Evolutionary conservation across 306 rosid species (phyloP).

Genomic region (Vigna radiata): DNA sequence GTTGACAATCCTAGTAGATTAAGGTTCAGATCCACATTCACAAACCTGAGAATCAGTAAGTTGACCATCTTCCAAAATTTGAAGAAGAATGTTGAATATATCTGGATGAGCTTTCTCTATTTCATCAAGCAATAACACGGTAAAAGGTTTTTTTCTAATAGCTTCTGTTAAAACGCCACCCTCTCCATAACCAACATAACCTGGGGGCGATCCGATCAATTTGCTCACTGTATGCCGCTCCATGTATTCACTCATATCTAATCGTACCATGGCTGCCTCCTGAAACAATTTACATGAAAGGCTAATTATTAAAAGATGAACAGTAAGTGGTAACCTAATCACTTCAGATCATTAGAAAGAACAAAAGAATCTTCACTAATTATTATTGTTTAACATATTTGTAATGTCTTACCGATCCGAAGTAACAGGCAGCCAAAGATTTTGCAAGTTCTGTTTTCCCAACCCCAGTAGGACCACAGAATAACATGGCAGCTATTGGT

Average conservation of each 20-base stretch:
- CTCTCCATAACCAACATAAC: conserved; percentile 90
- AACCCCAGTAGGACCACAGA: conserved; percentile 91
- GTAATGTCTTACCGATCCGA: conserved; percentile 73
- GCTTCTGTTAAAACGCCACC: conserved; percentile 94
- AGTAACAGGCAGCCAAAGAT: conserved; percentile 76
- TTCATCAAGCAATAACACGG: conserved; percentile 84
- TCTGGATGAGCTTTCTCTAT: conserved; percentile 99
- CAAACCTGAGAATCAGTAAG: conserved; percentile 95
- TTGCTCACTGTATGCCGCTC: conserved; percentile 94
- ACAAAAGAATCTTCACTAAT: not conserved
- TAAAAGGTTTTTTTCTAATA: conserved; percentile 82
- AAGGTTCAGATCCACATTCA: conserved; percentile 30
- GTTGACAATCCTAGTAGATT: conserved; percentile 9
- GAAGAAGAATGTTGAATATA: conserved; percentile 88
- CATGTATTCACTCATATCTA: conserved; percentile 99
- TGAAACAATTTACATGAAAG: conserved; percentile 46
- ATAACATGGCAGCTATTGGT: conserved; percentile 78
- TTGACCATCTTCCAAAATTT: conserved; percentile 85
- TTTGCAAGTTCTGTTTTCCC: conserved; percentile 89
- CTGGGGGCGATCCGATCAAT: conserved; percentile 93
- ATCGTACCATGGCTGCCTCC: conserved; percentile 81
- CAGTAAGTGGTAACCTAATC: not conserved
- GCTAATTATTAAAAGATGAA: conserved; percentile 15
- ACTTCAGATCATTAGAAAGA: conserved; percentile 14
- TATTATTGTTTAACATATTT: conserved; percentile 21